phyloP scores from a whole-genome alignment of 2,329 filamentous ascomycete species.

The Clarireedia homoeocarpa region DNA sequence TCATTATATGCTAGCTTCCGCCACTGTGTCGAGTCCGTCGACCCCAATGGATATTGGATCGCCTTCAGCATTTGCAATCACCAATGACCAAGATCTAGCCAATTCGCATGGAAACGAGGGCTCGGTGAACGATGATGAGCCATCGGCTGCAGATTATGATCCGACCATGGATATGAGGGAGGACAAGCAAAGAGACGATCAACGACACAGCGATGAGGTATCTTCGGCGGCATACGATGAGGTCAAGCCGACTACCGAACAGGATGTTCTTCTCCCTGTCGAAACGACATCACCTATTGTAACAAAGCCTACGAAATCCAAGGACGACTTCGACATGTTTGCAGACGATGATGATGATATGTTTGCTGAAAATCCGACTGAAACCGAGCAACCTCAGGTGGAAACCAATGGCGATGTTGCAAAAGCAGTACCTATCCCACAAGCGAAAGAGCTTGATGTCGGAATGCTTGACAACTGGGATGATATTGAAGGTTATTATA shows the following conservation, averaged over 20 bases:
- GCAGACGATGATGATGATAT: conserved; percentile 68
- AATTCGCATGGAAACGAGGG: conserved; percentile 44
- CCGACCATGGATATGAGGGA: conserved; percentile 83
- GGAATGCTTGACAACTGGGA: conserved; percentile 89
- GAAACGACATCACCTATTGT: conserved; percentile 28
- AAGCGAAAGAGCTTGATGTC: conserved; percentile 53
- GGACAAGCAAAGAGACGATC: conserved; percentile 64
- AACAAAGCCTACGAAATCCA: conserved; percentile 35
- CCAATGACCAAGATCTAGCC: conserved; percentile 59
- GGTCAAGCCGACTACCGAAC: conserved; percentile 43
- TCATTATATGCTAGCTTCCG: conserved; percentile 17
- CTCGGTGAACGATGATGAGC: conserved; percentile 51
- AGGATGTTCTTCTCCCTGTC: conserved; percentile 39
- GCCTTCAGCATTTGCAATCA: conserved; percentile 46
- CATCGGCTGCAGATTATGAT: conserved; percentile 90
- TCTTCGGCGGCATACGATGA: conserved; percentile 51
- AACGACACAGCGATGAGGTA: conserved; percentile 51
- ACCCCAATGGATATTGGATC: conserved; percentile 30
- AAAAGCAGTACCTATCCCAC: conserved; percentile 35
- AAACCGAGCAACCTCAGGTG: conserved; percentile 29
- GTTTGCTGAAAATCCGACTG: conserved; percentile 46
- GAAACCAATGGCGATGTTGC: conserved; percentile 37
- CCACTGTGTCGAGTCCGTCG: conserved; percentile 30
- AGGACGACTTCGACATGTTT: conserved; percentile 81
- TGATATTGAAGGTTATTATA: conserved; percentile 94